Evolutionary conservation across 805 yeast genomes (phyloP), one percentile per base, ranked within the genome.

Genomic region (Teunomyces stri): DNA sequence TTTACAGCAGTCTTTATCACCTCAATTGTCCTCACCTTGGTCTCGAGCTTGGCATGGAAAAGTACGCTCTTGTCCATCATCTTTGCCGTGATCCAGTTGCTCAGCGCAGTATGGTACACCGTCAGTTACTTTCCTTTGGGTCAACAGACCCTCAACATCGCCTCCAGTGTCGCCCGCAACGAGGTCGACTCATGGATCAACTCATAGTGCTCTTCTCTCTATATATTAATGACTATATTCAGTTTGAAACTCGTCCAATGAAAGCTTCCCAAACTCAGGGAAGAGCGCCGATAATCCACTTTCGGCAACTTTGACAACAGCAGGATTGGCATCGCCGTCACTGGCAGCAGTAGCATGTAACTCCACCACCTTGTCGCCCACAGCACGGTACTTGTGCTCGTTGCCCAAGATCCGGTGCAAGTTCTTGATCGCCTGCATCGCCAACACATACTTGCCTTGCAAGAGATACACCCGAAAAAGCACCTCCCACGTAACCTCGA

Each of bases 81-180:
- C 18, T 72, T 72, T 58, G 76, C 76, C 6, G 62, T 59, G 6
- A 55, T 72, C 7, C 78, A 73, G 52, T 61, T 73, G 47, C 39
- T 70, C 16, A 63, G 70, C 53, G 76, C 72, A 3, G 45, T 70
- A 4, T 72, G 77, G 77, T 73, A 73, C 55, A 69, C 78, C 2
- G 74, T 73, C 20, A 72, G 76, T 50, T 73, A 73, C 57, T 73
- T 73, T 53, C 78, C 78, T n/a, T 58, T 72, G 70, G 78, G 78
- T 6, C 62, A 61, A 20, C 77, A 72, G 51, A 72, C 78, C 0
- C 58, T 73, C 43, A 69, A 64, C 43, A 54, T 73, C 45, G 78
- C 78, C 1, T 62, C 74, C 3, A 60, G 61, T 9, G 77, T 73
- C 25, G 78, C 78, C 12, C 57, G 75, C 44, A 61, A 70, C 30